Conservation (phyloP, 2,329 filamentous ascomycete genomes). For the Nothopassalora personata region DNA sequence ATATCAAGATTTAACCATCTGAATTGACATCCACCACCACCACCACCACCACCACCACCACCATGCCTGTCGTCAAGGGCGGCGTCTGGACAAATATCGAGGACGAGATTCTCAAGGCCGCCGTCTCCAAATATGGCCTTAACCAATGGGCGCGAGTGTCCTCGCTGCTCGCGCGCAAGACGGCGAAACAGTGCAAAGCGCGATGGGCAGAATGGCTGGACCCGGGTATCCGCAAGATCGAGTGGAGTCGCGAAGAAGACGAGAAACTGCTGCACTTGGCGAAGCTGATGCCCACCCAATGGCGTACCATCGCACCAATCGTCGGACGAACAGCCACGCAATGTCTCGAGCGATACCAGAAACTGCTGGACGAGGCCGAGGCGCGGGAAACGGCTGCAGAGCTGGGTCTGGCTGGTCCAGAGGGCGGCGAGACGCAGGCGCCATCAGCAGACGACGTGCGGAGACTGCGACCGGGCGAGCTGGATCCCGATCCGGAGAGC, state of each 20-base stretch:
- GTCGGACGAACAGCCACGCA: conserved; percentile 95
- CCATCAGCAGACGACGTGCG: conserved; percentile 91
- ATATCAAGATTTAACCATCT: too few relatives aligned
- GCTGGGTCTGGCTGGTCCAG: conserved; percentile 75
- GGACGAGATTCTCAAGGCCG: conserved; percentile 96
- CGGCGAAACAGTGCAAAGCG: conserved; percentile 97
- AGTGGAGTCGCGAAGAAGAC: conserved; percentile 98
- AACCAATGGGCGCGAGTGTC: conserved; percentile 99
- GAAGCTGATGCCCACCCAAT: conserved; percentile 98
- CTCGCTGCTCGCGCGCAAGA: conserved; percentile 93
- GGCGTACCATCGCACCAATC: conserved; percentile 95
- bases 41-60: too few relatives aligned
- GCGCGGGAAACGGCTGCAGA: conserved; percentile 69
- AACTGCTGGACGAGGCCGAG: conserved; percentile 91
- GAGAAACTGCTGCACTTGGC: conserved; percentile 94
- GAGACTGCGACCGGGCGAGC: conserved; percentile 74
- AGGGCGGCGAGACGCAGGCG: conserved; percentile 78
- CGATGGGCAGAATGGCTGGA: conserved; percentile 98
- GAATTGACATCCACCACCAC: too few relatives aligned
- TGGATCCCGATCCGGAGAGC: conserved; percentile 95
- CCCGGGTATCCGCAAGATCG: conserved; percentile 94
- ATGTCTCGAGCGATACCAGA: conserved; percentile 94
- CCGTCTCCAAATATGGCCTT: conserved; percentile 88
- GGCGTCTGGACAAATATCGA: conserved; percentile 66
- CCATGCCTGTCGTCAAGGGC: conserved; percentile 62